Percentiles rank a stretch among this genome's conserved stretches.
phyloP scores from a whole-genome alignment of 331 rosid species.

The Pyrus hybrid region DNA sequence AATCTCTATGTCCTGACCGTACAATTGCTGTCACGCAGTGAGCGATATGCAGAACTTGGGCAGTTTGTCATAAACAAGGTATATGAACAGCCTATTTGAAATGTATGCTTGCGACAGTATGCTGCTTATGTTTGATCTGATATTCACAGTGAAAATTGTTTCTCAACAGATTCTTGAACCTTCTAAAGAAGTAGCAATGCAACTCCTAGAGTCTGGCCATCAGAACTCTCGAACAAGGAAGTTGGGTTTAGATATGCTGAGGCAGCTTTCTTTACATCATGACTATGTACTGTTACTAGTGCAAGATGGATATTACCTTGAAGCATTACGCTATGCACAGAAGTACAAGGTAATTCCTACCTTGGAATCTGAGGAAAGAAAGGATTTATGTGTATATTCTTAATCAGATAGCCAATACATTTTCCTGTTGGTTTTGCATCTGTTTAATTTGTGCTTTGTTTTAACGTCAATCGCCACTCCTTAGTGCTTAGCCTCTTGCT shows the following conservation, averaged over 20 bases:
- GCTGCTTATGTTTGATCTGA: constrained; percentile 14
- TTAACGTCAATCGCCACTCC: background rate
- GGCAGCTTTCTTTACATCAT: constrained; percentile 82
- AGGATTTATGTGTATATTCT: background rate
- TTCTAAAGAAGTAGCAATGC: constrained; percentile 89
- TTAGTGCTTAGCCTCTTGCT: background rate
- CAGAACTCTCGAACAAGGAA: constrained; percentile 66
- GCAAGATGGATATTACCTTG: constrained; percentile 89
- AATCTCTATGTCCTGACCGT: constrained; percentile 60
- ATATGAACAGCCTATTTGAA: constrained; percentile 4
- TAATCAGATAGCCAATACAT: background rate
- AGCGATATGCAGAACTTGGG: constrained; percentile 81
- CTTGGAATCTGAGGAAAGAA: background rate
- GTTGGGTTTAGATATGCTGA: constrained; percentile 92
- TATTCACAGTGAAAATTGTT: constrained; percentile 14
- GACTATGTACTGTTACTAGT: constrained; percentile 77
- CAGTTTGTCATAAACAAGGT: constrained; percentile 85
- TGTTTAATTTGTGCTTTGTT: background rate
- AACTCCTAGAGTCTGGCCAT: constrained; percentile 87
- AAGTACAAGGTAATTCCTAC: constrained; percentile 62
- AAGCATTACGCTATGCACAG: constrained; percentile 77
- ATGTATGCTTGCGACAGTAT: constrained; percentile 4
- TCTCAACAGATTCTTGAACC: constrained; percentile 76
- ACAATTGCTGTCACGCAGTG: constrained; percentile 71
- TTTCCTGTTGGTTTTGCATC: background rate